phyloP scores from a whole-genome alignment of 1,284 basidiomycete species.

The Schizophyllum commune region DNA sequence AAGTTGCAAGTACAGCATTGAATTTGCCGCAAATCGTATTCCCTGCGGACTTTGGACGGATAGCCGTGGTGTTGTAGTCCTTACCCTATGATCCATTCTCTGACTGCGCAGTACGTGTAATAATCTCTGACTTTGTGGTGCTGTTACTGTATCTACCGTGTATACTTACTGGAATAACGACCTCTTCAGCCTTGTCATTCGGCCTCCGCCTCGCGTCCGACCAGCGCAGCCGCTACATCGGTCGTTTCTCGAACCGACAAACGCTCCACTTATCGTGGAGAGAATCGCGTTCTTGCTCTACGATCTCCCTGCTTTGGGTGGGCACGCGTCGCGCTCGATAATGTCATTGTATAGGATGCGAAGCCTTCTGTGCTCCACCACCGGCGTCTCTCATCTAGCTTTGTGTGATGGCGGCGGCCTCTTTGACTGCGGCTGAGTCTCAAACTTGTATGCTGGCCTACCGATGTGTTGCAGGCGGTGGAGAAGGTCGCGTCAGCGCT shows the following conservation, averaged over 20 bases:
- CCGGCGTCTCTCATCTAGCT: not conserved
- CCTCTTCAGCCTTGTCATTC: too few species aligned
- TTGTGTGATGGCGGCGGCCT: not conserved
- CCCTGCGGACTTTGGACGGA: not conserved
- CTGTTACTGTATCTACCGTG: not conserved
- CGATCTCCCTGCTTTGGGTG: not conserved
- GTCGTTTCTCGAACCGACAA: too few species aligned
- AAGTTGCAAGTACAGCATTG: slow-evolving; percentile 14
- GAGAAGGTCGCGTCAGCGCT: too few species aligned
- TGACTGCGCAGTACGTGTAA: not conserved
- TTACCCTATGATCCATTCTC: not conserved
- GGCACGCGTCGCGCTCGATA: not conserved
- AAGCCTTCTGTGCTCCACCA: not conserved
- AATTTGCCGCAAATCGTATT: not conserved
- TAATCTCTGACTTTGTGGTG: not conserved
- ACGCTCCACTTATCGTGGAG: not conserved
- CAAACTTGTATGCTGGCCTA: too few species aligned
- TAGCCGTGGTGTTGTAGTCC: not conserved
- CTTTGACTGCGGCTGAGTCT: not conserved
- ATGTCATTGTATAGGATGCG: not conserved
- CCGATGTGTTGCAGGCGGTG: too few species aligned
- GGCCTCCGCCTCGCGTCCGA: too few species aligned
- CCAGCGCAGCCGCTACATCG: too few species aligned
- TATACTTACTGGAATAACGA: not conserved
- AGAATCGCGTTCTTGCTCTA: not conserved